Percentiles rank a stretch among this genome's conserved stretches.
phyloP scores from a whole-genome alignment of 2,329 filamentous ascomycete genomes.

The Gremmenia infestans region DNA sequence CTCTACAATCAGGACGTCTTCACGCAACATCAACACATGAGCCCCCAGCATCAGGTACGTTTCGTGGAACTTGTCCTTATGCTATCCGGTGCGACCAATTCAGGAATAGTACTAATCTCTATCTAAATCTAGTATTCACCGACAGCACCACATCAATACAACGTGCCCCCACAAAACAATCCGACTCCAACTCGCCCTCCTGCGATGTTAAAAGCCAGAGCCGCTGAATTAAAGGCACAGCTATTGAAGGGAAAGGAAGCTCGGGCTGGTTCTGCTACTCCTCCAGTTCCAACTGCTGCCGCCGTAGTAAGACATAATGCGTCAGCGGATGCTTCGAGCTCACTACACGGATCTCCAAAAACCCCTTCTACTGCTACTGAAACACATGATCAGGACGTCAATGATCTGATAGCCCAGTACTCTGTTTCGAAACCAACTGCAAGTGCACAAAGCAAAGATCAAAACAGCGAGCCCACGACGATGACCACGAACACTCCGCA shows the following conservation, averaged over 20 bases:
- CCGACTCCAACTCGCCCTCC: conserved; percentile 13
- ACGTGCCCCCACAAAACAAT: conserved; percentile 9
- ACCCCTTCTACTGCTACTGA: conserved; percentile 11
- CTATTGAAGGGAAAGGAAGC: conserved; percentile 25
- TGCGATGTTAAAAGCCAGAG: conserved; percentile 26
- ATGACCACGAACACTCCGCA: conserved; percentile 4
- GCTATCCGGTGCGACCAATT: not conserved
- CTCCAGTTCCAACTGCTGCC: conserved; percentile 8
- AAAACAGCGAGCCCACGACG: conserved; percentile 2
- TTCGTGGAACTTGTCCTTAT: conserved; percentile 1
- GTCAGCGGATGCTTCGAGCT: conserved; percentile 12
- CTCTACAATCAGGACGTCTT: conserved; percentile 21
- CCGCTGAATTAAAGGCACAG: conserved; percentile 30
- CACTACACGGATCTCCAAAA: conserved; percentile 17
- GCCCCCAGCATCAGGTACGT: conserved; percentile 23
- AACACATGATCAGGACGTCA: conserved; percentile 20
- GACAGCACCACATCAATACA: conserved; percentile 12
- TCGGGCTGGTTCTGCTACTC: conserved; percentile 21
- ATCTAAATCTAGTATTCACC: conserved; percentile 18
- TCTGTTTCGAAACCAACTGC: conserved; percentile 18
- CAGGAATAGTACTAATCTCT: conserved; percentile 12
- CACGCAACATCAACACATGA: conserved; percentile 22
- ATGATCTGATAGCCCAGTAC: conserved; percentile 27
- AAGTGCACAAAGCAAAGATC: conserved; percentile 13
- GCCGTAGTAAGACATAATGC: conserved; percentile 6